These are phyloP conservation scores for Spathaspora sp. DNA, from an alignment of 805 yeast genomes.

Conservation along the genomic window DNA sequence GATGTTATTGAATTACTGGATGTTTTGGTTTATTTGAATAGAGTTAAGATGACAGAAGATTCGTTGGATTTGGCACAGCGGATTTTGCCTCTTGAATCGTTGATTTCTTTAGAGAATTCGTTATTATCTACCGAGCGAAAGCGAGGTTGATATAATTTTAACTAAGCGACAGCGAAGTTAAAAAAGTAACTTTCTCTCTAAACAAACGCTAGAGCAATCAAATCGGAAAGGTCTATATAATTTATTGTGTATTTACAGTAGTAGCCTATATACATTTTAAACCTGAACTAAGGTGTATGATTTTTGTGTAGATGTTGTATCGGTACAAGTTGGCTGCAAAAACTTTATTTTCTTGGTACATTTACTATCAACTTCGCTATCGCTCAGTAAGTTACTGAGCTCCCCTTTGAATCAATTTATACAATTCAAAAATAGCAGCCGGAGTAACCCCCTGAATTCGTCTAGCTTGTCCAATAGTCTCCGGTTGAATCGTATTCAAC, in stretches of 20 bases:
- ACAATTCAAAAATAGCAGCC: slow-evolving; percentile 81
- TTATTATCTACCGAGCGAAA: not conserved
- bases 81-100: slow-evolving; percentile 32
- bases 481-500: slow-evolving; percentile 74
- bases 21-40: slow-evolving; percentile 29
- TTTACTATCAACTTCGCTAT: too few relatives aligned
- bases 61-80: slow-evolving; percentile 27
- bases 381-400: too few relatives aligned
- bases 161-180: too few relatives aligned
- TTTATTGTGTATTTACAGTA: not conserved
- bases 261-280: not conserved
- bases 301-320: too few relatives aligned
- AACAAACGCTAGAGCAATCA: too few relatives aligned
- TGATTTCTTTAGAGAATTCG: slow-evolving; percentile 20
- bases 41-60: slow-evolving; percentile 12
- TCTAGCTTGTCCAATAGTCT: slow-evolving; percentile 92
- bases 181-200: too few relatives aligned
- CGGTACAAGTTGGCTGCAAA: too few relatives aligned
- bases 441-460: slow-evolving; percentile 95
- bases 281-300: too few relatives aligned
- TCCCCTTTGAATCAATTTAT: slow-evolving; percentile 45
- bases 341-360: too few relatives aligned
- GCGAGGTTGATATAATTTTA: too few relatives aligned
- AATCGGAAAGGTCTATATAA: too few relatives aligned
- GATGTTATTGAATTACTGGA: slow-evolving; percentile 29